A percentile compares a stretch with the other conserved stretches of the same genome.
phyloP scores from a whole-genome alignment of 208 protist species.

The Acanthamoeba comandoni region DNA sequence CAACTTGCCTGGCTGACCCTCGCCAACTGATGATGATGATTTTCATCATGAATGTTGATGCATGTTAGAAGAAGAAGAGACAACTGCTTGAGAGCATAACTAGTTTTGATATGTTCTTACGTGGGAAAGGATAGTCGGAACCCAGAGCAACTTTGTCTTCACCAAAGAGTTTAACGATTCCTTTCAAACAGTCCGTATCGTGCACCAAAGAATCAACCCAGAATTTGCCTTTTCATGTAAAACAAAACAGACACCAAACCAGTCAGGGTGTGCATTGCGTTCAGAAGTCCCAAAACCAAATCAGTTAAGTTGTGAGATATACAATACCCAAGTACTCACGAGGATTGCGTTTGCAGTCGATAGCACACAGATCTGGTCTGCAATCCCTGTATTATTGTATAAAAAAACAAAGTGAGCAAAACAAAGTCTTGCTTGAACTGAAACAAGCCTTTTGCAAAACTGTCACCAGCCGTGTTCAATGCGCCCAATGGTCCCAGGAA shows the following conservation, averaged over 20 bases:
- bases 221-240: conserved; percentile 79
- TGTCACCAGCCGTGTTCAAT: conserved; percentile 89
- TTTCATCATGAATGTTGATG: too few species aligned
- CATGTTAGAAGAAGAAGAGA: too few species aligned
- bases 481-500: conserved; percentile 88
- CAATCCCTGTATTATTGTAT: too few species aligned
- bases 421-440: too few species aligned
- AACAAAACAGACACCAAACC: neutral
- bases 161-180: conserved; percentile 88
- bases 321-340: conserved; percentile 79
- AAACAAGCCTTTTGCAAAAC: too few species aligned
- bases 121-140: conserved; percentile 89
- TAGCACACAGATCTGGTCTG: conserved; percentile 89
- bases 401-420: too few species aligned
- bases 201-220: conserved; percentile 90
- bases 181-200: conserved; percentile 84
- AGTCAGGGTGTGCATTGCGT: neutral
- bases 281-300: too few species aligned
- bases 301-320: too few species aligned
- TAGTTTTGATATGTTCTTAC: too few species aligned
- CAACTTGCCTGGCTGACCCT: conserved; percentile 69
- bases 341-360: conserved; percentile 81
- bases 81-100: too few species aligned
- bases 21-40: conserved; percentile 62
- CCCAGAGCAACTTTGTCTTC: conserved; percentile 83